Evolutionary conservation across 139 green algal species (phyloP), one percentile per base, ranked within the genome.

Genomic region (Monoraphidium neglectum): DNA sequence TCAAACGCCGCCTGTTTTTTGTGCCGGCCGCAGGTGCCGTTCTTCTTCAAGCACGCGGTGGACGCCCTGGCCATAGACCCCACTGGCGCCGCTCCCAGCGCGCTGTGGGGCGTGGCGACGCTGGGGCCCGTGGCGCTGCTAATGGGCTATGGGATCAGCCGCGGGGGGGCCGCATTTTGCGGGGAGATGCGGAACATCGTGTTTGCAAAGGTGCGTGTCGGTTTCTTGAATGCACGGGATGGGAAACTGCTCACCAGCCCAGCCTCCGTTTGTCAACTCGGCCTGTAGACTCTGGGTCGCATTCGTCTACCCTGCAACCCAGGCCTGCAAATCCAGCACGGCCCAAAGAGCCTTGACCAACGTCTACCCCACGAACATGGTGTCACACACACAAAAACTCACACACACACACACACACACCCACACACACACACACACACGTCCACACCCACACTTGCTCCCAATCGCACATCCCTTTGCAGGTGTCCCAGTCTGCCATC

Each of bases 11-110:
- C n/a, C n/a, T n/a, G n/a, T n/a, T n/a, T n/a, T n/a, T n/a, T n/a
- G n/a, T n/a, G n/a, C n/a, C n/a, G n/a, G n/a, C n/a, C 86, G 67
- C 82, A 95, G 87, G 91, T 97, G 37, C 96, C 96, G 2, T 96
- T 99, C 56, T 74, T 97, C 37, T 95, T 99, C 83, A 99, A 99
- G 86, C 87, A 95, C 68, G 92, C 93, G 1, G 79, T 98, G 1
- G 95, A 98, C 83, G 76, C 82, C 0, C 79, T 98, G 40, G 89
- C 87, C 2, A 51, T 78, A 0, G 86, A 91, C 72, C 87, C 86
- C 0, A 87, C 69, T 0, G 62, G 62, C 47, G 35, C 67, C 23
- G 57, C 77, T n/a, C 74, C 80, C 5, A 72, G 79, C 13, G 70
- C 85, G 2, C 59, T 76, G 0, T 61, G 68, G 54, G 70, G 83